Percentiles rank a stretch among this genome's conserved stretches.
Evolutionary conservation across 192 early-diverging fungal genomes (phyloP).

Genomic region (Dimargaris xerosporica): DNA sequence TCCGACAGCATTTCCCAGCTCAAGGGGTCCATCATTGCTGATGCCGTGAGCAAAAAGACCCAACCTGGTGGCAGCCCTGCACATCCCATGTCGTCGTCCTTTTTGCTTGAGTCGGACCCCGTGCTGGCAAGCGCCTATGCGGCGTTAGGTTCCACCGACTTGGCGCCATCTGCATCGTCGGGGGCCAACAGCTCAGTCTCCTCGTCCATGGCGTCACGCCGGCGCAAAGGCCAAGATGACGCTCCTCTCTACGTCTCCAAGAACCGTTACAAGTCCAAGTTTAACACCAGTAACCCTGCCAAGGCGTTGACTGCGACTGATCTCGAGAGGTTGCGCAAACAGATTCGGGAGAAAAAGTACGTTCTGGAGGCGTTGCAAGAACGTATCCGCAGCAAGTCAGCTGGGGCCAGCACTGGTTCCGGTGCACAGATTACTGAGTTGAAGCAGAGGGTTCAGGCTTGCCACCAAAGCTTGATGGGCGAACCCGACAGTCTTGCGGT

Average conservation of each 20-base stretch:
- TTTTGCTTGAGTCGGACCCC: slow-evolving; percentile 5
- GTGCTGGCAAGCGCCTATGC: slow-evolving; percentile 11
- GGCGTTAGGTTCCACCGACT: neutral
- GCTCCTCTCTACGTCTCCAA: slow-evolving; percentile 6
- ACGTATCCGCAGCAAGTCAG: neutral
- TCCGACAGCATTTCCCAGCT: slow-evolving; percentile 24
- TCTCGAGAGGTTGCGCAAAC: neutral
- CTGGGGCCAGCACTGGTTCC: neutral
- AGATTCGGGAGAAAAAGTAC: slow-evolving; percentile 1
- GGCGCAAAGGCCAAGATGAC: slow-evolving; percentile 4
- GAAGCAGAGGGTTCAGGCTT: slow-evolving; percentile 25
- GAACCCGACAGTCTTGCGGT: neutral
- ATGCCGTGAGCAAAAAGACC: neutral
- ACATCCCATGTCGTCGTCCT: neutral
- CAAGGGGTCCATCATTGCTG: slow-evolving; percentile 5
- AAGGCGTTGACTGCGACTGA: slow-evolving; percentile 9
- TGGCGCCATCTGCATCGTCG: neutral
- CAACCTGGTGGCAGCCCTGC: neutral
- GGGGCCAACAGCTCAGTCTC: neutral
- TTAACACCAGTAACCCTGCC: slow-evolving; percentile 3
- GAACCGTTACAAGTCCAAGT: slow-evolving; percentile 9
- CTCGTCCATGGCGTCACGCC: neutral
- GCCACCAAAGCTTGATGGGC: slow-evolving; percentile 14
- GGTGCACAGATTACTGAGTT: slow-evolving; percentile 26
- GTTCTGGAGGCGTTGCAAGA: slow-evolving; percentile 5